Base-by-base conservation (phyloP, 441 rosid species). In the Pelargonium myrrhifolium region DNA sequence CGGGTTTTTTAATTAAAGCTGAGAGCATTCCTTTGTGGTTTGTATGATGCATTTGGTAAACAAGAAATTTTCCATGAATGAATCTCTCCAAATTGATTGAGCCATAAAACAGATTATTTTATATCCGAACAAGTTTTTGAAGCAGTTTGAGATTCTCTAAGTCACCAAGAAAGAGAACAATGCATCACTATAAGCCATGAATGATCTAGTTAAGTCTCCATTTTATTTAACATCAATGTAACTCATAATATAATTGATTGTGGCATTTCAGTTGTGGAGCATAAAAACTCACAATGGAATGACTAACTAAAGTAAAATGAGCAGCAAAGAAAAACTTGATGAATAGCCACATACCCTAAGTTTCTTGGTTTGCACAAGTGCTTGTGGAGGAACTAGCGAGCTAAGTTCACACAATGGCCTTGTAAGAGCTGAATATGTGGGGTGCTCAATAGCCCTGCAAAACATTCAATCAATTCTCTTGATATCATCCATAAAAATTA, bases 381-480 rank as follows among this genome's bases (percentile, higher is more conserved):
- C 84, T 78, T 92, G 98, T 62, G 99, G 93, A 60, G 98, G 96
- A 74, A 92, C 82, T 67, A 94, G 85, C 7, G 98, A 88, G 55
- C 96, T 87, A 76, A 94, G 97, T 79, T 94, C 98, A 84, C 99
- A 94, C 78, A 94, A 80, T 22, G 99, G 98, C 76, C 97, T 89
- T 62, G 99, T 94, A 55, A 92, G 89, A 49, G 97, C 99, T 53
- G 98, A 94, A 81, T 92, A 89, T 15, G 98, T 92, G 67, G 98
- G 99, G 74, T 94, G 94, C 67, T 94, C 99, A 80, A 94, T 87
- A 69, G 98, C 97, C 99, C 99, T 94, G 85, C 65, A 78, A 78
- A 72, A 22, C 18, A 47, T 67, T 53, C 9, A 43, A 71, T 67
- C 14, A 66, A 70, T 9, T 56, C 51, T 59, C 67, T 35, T 67